Conservation (phyloP, 768 basidiomycete genomes). For the Glaciozyma antarctica region DNA sequence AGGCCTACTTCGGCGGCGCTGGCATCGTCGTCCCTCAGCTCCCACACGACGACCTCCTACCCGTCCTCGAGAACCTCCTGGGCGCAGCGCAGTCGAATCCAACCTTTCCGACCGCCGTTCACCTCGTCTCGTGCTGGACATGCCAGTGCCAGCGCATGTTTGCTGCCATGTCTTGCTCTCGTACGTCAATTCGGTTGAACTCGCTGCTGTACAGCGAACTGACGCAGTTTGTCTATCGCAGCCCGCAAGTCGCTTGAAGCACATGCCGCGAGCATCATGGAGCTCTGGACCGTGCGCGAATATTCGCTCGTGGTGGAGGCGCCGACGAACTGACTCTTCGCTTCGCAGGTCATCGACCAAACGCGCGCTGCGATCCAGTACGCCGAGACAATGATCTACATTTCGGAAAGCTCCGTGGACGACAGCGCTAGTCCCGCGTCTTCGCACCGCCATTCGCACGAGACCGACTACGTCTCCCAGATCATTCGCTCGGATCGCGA, state of each 20-base stretch:
- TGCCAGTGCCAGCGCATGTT: conserved; percentile 2
- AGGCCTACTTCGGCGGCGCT: neutral
- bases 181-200: too few species aligned
- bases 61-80: neutral
- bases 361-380: conserved; percentile 3
- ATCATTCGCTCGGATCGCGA: conserved; percentile 11
- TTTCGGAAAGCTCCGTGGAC: neutral
- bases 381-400: neutral
- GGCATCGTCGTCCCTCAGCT: conserved; percentile 9
- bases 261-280: neutral
- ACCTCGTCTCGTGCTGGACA: conserved; percentile 6
- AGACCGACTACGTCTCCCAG: conserved; percentile 12
- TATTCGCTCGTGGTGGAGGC: too few species aligned
- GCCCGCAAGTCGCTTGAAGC: too few species aligned
- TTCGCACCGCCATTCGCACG: neutral
- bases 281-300: neutral
- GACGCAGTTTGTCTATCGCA: too few species aligned
- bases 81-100: too few species aligned
- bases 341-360: conserved; percentile 5
- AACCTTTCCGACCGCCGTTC: neutral
- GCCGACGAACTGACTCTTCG: neutral
- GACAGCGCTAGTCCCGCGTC: neutral
- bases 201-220: too few species aligned
- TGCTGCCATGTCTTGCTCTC: too few species aligned
- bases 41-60: neutral